Evolutionary conservation across 2,329 filamentous ascomycete genomes (phyloP).

Genomic region (Colletotrichum brevisporum): DNA sequence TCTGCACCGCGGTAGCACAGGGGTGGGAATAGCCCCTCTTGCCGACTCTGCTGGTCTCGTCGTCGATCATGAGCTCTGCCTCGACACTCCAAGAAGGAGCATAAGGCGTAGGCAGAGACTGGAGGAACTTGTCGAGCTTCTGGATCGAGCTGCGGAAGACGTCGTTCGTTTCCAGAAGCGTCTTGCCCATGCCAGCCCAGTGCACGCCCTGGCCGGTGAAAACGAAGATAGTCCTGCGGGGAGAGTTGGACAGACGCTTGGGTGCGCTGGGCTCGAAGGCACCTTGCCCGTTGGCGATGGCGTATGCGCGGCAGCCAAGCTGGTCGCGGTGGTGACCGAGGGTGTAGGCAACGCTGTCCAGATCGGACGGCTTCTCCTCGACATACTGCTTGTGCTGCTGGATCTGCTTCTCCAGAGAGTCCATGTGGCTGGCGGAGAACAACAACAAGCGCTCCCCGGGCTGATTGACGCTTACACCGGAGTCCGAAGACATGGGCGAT

Average conservation of each 20-base stretch:
- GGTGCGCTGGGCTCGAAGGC: slow-evolving; percentile 35
- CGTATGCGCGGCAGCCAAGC: slow-evolving; percentile 45
- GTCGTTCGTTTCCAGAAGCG: slow-evolving; percentile 23
- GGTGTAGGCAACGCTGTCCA: slow-evolving; percentile 49
- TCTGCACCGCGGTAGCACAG: slow-evolving; percentile 53
- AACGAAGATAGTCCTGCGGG: slow-evolving; percentile 31
- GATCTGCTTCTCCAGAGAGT: slow-evolving; percentile 26
- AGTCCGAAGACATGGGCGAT: slow-evolving; percentile 20
- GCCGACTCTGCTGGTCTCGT: slow-evolving; percentile 43
- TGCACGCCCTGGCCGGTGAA: slow-evolving; percentile 43
- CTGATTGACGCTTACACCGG: slow-evolving; percentile 16
- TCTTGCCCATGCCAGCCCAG: slow-evolving; percentile 41
- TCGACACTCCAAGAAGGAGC: slow-evolving; percentile 45
- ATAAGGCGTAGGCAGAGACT: slow-evolving; percentile 26
- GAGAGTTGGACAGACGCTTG: slow-evolving; percentile 26
- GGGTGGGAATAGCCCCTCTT: slow-evolving; percentile 45
- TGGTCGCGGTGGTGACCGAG: slow-evolving; percentile 48
- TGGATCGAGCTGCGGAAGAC: slow-evolving; percentile 36
- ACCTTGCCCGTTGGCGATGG: slow-evolving; percentile 41
- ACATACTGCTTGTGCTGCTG: slow-evolving; percentile 43
- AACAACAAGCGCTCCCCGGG: slow-evolving; percentile 26
- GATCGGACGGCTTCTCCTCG: slow-evolving; percentile 23
- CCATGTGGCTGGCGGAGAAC: slow-evolving; percentile 25
- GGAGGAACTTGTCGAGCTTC: slow-evolving; percentile 38
- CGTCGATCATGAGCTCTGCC: slow-evolving; percentile 42